Percentiles rank a stretch among this genome's conserved stretches.
These are phyloP conservation scores for Ophiorrhiza pumila DNA, from an alignment of 257 asterid species.

Conservation along the genomic window DNA sequence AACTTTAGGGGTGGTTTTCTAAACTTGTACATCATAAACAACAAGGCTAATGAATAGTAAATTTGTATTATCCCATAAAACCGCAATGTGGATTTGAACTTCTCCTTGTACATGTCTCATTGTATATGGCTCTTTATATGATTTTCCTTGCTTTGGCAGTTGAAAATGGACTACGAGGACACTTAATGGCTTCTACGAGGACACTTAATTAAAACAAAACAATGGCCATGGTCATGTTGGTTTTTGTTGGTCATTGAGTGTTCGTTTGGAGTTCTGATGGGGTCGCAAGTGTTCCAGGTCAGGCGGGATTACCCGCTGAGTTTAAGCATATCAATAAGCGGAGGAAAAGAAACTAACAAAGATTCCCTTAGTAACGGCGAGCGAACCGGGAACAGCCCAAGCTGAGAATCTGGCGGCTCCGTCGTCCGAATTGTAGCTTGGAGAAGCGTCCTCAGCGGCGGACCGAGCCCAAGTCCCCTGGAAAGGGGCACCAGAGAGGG, in stretches of 20 bases:
- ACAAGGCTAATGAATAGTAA: background rate
- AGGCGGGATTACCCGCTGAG: constrained; percentile 5
- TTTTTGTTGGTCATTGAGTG: too few species aligned
- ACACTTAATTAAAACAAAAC: too few species aligned
- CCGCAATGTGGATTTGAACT: background rate
- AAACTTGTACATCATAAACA: background rate
- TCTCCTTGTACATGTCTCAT: background rate
- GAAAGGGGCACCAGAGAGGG: too few species aligned
- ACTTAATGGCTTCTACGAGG: too few species aligned
- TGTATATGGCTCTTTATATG: background rate
- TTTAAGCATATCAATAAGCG: constrained; percentile 27
- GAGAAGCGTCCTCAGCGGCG: too few species aligned
- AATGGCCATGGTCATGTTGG: too few species aligned
- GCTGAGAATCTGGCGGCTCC: constrained; percentile 16
- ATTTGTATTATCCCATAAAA: background rate
- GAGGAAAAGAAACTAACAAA: constrained; percentile 28
- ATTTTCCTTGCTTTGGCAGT: constrained; percentile 35
- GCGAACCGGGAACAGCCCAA: constrained; percentile 41
- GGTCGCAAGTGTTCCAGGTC: too few species aligned
- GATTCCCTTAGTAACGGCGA: constrained; percentile 46
- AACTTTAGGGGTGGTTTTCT: background rate
- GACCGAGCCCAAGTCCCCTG: too few species aligned
- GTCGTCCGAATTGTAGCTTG: too few species aligned
- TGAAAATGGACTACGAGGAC: constrained; percentile 61
- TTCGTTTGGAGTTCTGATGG: too few species aligned